These are phyloP conservation scores for Sclerotinia glacialis DNA, from an alignment of 2,329 filamentous ascomycete genomes.

Conservation along the genomic window DNA sequence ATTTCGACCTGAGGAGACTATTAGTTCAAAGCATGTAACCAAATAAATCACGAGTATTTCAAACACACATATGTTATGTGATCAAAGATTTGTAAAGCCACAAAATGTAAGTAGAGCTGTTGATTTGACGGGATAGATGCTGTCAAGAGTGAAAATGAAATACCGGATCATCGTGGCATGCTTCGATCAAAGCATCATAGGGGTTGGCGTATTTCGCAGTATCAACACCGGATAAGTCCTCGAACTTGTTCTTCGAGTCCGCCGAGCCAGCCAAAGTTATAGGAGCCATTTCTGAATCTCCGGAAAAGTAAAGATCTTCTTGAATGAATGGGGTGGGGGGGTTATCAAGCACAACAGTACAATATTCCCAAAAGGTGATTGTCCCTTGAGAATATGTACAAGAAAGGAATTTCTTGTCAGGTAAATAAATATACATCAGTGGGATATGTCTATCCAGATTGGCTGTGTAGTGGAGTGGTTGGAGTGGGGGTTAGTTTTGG, in stretches of 20 bases:
- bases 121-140: neutral
- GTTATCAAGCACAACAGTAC: neutral
- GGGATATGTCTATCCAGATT: neutral
- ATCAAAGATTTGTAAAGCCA: neutral
- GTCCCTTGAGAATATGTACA: neutral
- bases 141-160: neutral
- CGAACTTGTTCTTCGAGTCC: slow-evolving; percentile 38
- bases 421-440: neutral
- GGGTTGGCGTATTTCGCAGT: slow-evolving; percentile 35
- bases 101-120: neutral
- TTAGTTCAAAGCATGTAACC: neutral
- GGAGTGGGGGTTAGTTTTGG: neutral
- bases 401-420: neutral
- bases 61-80: slow-evolving; percentile 1
- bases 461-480: neutral
- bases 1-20: slow-evolving; percentile 31
- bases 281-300: slow-evolving; percentile 26
- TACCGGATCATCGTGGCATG: slow-evolving; percentile 38
- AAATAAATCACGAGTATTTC: neutral
- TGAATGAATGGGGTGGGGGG: neutral
- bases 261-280: slow-evolving; percentile 26
- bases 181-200: slow-evolving; percentile 40
- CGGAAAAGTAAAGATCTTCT: neutral
- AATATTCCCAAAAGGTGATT: neutral
- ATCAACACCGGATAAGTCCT: slow-evolving; percentile 39